Evolutionary conservation across 2,329 filamentous ascomycete genomes (phyloP).

Genomic region (Cadophora gregata): DNA sequence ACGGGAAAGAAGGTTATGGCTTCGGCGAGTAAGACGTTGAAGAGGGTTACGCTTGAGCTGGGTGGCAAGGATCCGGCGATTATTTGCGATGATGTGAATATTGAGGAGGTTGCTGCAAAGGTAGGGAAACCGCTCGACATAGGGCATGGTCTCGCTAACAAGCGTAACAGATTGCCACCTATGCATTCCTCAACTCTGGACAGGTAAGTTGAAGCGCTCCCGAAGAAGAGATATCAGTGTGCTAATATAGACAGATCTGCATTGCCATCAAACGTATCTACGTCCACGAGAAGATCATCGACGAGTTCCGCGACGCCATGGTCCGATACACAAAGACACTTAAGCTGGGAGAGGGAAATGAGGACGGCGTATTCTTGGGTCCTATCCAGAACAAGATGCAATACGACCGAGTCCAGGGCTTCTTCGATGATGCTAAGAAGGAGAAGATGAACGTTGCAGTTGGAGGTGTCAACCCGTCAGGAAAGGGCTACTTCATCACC

Average conservation of each 20-base stretch:
- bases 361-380: constrained; percentile 30
- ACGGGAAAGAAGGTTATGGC: constrained; percentile 72
- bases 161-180: constrained; percentile 47
- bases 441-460: constrained; percentile 58
- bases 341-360: constrained; percentile 33
- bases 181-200: constrained; percentile 58
- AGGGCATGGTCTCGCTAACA: constrained; percentile 20
- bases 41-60: constrained; percentile 67
- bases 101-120: constrained; percentile 43
- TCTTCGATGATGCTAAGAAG: constrained; percentile 60
- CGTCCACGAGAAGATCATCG: constrained; percentile 35
- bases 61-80: constrained; percentile 68
- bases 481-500: constrained; percentile 60
- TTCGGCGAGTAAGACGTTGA: constrained; percentile 62
- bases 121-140: constrained; percentile 15
- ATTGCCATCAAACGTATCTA: constrained; percentile 38
- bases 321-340: constrained; percentile 27
- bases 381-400: constrained; percentile 36
- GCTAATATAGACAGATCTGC: constrained; percentile 46
- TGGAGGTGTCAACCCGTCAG: constrained; percentile 48
- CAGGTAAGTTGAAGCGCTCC: neutral
- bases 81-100: constrained; percentile 66
- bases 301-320: constrained; percentile 34
- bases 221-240: constrained; percentile 53
- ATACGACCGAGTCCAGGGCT: constrained; percentile 54